Evolutionary conservation across 345 rosid species (phyloP), one percentile per base, ranked within the genome.

Genomic region (Conringia planisiliqua): DNA sequence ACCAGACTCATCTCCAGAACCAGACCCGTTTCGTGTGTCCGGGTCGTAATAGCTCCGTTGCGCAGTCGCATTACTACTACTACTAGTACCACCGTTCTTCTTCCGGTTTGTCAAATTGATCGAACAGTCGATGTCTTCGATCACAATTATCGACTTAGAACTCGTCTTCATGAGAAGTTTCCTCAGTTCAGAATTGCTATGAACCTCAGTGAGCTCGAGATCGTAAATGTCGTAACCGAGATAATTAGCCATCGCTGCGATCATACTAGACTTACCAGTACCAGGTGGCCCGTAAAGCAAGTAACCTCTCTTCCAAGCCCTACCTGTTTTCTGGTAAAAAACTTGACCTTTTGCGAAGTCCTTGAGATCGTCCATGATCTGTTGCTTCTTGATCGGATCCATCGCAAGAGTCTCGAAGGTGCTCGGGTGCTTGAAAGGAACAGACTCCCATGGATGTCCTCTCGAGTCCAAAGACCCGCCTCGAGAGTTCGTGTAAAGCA

Each of bases 361-460:
- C 6, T 51, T 74, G n/a, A 94, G 79, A 79, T 94, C 97, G 0
- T 85, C 89, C 90, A 73, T 85, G 81, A 94, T 87, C 66, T 79
- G 81, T 22, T 7, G 43, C 75, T 91, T 94, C 83, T 62, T 83
- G 0, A 43, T 66, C 4, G 97, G 97, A 68, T 91, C 93, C 92
- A 94, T 91, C 0, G 97, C 98, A 22, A 94, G 56, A 16, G 98
- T 94, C 0, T 91, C 92, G 39, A 94, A 94, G 18, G 98, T 94
- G 70, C 97, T 91, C 0, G 97, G 97, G 61, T 94, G 97, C 85
- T 94, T 94, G 54, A 94, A 94, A 6, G 97, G 89, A 2, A 94
- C 98, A 0, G 97, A 91, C 17, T 91, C 98, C 98, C 99, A 95
- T 0, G 99, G 99, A 81, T 91, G 89, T 4, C 97, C 98, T 65